Percentiles rank a stretch among this genome's conserved stretches.
Evolutionary conservation across 1,139 yeast species (phyloP).

Genomic region (Saccharomyces hybrid): DNA sequence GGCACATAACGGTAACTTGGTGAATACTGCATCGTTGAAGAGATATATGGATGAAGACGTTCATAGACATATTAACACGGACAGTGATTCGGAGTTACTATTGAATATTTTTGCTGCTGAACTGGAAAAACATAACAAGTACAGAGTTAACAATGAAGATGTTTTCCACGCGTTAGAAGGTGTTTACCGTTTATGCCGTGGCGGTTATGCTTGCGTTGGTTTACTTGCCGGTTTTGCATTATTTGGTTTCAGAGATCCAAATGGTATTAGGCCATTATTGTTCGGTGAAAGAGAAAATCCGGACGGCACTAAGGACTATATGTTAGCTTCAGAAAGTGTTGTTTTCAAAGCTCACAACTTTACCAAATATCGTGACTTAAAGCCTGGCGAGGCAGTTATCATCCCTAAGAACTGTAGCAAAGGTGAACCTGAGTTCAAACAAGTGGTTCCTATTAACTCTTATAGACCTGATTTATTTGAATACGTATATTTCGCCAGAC

Average conservation of each 20-base stretch:
- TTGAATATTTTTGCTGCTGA: constrained; percentile 87
- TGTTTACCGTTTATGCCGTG: constrained; percentile 72
- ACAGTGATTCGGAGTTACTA: constrained; percentile 87
- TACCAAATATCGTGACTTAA: constrained; percentile 66
- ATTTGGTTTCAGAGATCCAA: constrained; percentile 94
- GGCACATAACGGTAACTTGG: constrained; percentile 92
- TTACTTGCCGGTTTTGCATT: constrained; percentile 95
- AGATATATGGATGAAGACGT: constrained; percentile 84
- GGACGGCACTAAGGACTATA: constrained; percentile 77
- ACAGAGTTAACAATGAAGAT: constrained; percentile 86
- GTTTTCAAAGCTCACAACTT: constrained; percentile 93
- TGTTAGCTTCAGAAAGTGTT: constrained; percentile 94
- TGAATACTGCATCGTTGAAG: constrained; percentile 72
- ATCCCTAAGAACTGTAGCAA: constrained; percentile 60
- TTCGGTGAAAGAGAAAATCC: constrained; percentile 68
- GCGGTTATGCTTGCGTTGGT: constrained; percentile 94
- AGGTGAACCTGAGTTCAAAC: constrained; percentile 67
- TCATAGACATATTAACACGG: constrained; percentile 96
- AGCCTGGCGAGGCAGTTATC: constrained; percentile 95
- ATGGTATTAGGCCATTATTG: constrained; percentile 88
- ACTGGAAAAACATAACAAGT: constrained; percentile 84
- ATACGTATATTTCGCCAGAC: constrained; percentile 96
- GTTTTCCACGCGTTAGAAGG: constrained; percentile 80
- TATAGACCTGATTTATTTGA: constrained; percentile 96
- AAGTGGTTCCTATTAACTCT: constrained; percentile 68